A percentile compares a stretch with the other conserved stretches of the same genome.
These are phyloP conservation scores for Anthracocystis walkeri DNA, from an alignment of 1,284 basidiomycete species.

Conservation along the genomic window DNA sequence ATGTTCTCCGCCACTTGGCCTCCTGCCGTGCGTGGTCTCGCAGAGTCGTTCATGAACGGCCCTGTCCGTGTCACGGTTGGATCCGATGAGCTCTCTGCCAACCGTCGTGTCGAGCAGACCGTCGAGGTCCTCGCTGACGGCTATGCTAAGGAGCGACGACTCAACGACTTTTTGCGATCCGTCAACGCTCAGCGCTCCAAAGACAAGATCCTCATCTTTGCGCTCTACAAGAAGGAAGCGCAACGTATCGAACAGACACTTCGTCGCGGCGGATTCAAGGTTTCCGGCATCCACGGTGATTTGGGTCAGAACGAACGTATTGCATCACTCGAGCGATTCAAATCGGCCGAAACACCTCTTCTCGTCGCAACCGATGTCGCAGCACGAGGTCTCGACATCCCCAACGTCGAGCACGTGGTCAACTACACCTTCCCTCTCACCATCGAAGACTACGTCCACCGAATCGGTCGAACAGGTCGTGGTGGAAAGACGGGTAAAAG, in stretches of 20 bases:
- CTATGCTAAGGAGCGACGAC: slow-evolving; percentile 83
- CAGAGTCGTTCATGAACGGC: slow-evolving; percentile 85
- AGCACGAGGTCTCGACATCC: slow-evolving; percentile 95
- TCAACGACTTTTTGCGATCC: slow-evolving; percentile 64
- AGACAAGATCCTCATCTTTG: slow-evolving; percentile 89
- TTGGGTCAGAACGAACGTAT: slow-evolving; percentile 88
- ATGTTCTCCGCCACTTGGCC: slow-evolving; percentile 97
- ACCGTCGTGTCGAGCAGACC: slow-evolving; percentile 82
- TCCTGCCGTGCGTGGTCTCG: slow-evolving; percentile 92
- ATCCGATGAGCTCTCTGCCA: slow-evolving; percentile 93
- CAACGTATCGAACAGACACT: slow-evolving; percentile 87
- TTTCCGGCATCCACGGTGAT: slow-evolving; percentile 92
- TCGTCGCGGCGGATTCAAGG: slow-evolving; percentile 81
- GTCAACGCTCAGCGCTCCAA: slow-evolving; percentile 71
- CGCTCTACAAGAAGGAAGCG: slow-evolving; percentile 90
- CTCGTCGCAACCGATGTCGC: slow-evolving; percentile 98
- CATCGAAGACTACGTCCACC: slow-evolving; percentile 86
- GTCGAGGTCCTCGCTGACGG: slow-evolving; percentile 91
- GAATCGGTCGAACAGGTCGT: slow-evolving; percentile 94
- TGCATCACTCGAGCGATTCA: slow-evolving; percentile 89
- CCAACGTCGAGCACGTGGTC: slow-evolving; percentile 82
- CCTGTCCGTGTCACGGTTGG: slow-evolving; percentile 94
- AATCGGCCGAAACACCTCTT: slow-evolving; percentile 82
- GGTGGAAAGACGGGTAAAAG: slow-evolving; percentile 91
- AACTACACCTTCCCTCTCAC: slow-evolving; percentile 90